These are phyloP conservation scores for Isabelozyma pseudorhagii DNA, from an alignment of 805 yeast genomes.

Conservation along the genomic window DNA sequence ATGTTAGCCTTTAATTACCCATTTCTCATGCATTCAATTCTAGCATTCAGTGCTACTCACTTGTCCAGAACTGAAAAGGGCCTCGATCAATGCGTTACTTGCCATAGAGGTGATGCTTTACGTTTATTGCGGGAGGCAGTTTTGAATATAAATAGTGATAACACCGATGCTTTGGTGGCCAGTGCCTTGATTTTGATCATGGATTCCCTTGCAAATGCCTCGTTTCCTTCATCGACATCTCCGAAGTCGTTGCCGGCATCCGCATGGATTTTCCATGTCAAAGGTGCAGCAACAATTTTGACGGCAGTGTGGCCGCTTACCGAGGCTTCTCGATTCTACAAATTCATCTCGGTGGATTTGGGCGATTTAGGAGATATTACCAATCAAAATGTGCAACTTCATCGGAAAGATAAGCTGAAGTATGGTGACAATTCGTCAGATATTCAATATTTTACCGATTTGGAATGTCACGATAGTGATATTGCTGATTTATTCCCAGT, in stretches of 20 bases:
- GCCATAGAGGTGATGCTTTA: conserved; percentile 85
- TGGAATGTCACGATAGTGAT: conserved; percentile 82
- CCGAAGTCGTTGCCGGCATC: conserved; percentile 78
- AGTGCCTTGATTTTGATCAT: conserved; percentile 84
- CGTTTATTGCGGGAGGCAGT: conserved; percentile 82
- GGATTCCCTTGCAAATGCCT: conserved; percentile 93
- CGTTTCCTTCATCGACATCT: conserved; percentile 48
- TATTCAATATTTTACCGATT: conserved; percentile 46
- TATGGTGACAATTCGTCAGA: conserved; percentile 26
- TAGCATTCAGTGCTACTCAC: conserved; percentile 93
- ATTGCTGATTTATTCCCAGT: conserved; percentile 86
- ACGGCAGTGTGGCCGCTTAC: conserved; percentile 94
- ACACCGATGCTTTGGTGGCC: conserved; percentile 91
- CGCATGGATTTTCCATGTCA: conserved; percentile 96
- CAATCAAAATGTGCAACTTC: conserved; percentile 33
- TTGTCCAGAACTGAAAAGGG: conserved; percentile 73
- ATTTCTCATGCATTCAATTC: conserved; percentile 84
- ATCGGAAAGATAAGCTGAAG: conserved; percentile 1
- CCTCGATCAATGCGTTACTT: conserved; percentile 75
- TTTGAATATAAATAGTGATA: conserved; percentile 73
- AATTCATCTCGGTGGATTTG: conserved; percentile 69
- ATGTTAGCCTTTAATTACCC: conserved; percentile 84
- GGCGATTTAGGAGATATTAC: conserved; percentile 82
- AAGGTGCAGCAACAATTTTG: conserved; percentile 93
- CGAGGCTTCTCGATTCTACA: conserved; percentile 40